Conservation (phyloP, 2,329 filamentous ascomycete species). For the Trichoderma hamatum region DNA sequence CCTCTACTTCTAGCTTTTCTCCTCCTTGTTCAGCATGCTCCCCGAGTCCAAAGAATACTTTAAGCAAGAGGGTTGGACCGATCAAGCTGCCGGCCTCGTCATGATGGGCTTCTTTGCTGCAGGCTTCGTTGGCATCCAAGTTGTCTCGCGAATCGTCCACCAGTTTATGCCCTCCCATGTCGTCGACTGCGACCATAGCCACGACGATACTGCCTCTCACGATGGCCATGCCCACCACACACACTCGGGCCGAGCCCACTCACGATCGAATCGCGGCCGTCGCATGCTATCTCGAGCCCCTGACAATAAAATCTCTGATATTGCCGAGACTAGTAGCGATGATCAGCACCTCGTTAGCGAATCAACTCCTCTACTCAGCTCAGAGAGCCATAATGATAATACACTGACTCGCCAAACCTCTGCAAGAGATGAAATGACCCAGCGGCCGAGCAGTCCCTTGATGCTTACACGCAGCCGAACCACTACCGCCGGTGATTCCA, state of each 20-base stretch:
- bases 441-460: constrained; percentile 34
- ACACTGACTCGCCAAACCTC: constrained; percentile 38
- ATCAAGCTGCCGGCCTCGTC: constrained; percentile 67
- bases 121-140: constrained; percentile 76
- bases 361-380: constrained; percentile 53
- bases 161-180: constrained; percentile 76
- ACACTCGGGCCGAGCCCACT: constrained; percentile 33
- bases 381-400: constrained; percentile 33
- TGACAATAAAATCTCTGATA: constrained; percentile 29
- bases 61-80: constrained; percentile 65
- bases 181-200: constrained; percentile 77
- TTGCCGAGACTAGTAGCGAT: constrained; percentile 26
- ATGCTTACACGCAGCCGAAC: constrained; percentile 34
- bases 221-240: constrained; percentile 34
- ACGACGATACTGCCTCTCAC: constrained; percentile 55
- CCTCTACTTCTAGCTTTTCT: constrained; percentile 69
- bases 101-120: constrained; percentile 70
- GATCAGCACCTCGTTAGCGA: constrained; percentile 40
- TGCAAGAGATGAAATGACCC: constrained; percentile 37
- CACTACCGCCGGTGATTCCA: constrained; percentile 34
- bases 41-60: constrained; percentile 83
- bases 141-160: constrained; percentile 72
- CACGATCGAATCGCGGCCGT: constrained; percentile 40
- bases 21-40: constrained; percentile 89
- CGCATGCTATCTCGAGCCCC: constrained; percentile 36